These are phyloP conservation scores for Cymbopogon flexuosus DNA, from an alignment of 202 grass and related monocot species.

Conservation along the genomic window DNA sequence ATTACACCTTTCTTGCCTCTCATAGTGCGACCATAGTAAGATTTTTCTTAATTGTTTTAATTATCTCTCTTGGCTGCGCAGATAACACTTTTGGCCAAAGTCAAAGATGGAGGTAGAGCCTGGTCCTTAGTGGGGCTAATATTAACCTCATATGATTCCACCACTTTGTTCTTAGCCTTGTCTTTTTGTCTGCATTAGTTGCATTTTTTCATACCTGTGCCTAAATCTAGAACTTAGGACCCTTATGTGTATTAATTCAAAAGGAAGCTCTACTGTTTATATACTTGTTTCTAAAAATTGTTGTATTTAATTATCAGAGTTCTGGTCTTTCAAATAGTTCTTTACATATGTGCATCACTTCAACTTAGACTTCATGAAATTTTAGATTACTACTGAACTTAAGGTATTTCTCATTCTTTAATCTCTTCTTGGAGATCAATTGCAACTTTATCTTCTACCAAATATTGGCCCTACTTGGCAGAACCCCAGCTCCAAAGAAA, in stretches of 20 bases:
- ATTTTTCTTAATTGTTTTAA: neutral
- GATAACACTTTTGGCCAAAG: neutral
- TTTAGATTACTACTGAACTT: neutral
- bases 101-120: neutral
- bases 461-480: neutral
- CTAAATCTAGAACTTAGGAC: neutral
- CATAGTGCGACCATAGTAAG: neutral
- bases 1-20: neutral
- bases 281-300: neutral
- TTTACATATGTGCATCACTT: neutral
- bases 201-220: neutral
- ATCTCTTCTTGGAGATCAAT: neutral
- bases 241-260: neutral
- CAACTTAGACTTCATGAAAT: neutral
- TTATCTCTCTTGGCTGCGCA: neutral
- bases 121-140: neutral
- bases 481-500: neutral
- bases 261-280: neutral
- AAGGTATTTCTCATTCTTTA: neutral
- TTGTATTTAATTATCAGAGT: neutral
- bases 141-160: neutral
- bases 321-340: neutral
- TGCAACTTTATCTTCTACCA: neutral
- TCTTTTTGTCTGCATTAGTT: neutral
- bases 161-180: neutral